phyloP scores from a whole-genome alignment of 768 basidiomycete species.

The Termitomyces sp. region DNA sequence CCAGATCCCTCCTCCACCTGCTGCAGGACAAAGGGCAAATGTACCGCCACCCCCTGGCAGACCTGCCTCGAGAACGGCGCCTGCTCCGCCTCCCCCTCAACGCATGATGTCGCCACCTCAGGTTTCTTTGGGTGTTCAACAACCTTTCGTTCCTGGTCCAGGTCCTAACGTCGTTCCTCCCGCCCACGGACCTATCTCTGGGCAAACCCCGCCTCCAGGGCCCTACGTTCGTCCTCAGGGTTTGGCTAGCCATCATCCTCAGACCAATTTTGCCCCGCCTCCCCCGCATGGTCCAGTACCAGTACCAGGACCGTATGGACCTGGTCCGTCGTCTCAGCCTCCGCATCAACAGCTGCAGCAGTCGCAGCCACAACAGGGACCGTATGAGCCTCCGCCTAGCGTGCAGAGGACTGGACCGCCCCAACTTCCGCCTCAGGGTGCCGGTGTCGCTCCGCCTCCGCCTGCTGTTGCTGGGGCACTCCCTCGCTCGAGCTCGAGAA shows the following conservation, averaged over 20 bases:
- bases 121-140: constrained; percentile 29
- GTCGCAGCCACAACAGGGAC: constrained; percentile 25
- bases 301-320: constrained; percentile 20
- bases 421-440: constrained; percentile 30
- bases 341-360: constrained; percentile 16
- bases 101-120: constrained; percentile 43
- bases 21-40: constrained; percentile 29
- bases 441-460: constrained; percentile 16
- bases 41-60: constrained; percentile 27
- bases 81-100: constrained; percentile 26
- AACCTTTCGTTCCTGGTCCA: constrained; percentile 32
- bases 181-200: constrained; percentile 30
- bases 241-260: constrained; percentile 15
- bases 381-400: constrained; percentile 39
- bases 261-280: constrained; percentile 19
- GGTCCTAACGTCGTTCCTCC: constrained; percentile 47
- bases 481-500: constrained; percentile 17
- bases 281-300: constrained; percentile 20
- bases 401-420: constrained; percentile 19
- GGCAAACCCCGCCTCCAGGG: constrained; percentile 38
- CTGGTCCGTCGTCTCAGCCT: constrained; percentile 13
- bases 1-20: constrained; percentile 37
- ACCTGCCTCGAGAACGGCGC: constrained; percentile 19
- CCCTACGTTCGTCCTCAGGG: constrained; percentile 29
- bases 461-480: constrained; percentile 28